Conservation (phyloP, 31 red algal genomes). For the Bonnemaisonia californica region DNA sequence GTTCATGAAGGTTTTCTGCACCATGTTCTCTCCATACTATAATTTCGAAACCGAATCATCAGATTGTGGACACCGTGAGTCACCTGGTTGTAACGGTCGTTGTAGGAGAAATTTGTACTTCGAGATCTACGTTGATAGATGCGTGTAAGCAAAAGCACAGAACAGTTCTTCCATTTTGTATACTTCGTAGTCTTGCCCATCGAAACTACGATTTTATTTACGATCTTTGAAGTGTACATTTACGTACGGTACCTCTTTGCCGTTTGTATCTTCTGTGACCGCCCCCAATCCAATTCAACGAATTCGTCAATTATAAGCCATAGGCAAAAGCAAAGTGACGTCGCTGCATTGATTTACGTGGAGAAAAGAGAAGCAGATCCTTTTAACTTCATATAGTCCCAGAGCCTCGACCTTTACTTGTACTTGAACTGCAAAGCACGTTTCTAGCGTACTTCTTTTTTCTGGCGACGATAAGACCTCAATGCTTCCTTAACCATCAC, state of each 20-base stretch:
- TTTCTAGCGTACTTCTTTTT: slow-evolving; percentile 16
- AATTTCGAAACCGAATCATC: neutral
- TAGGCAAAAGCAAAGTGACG: slow-evolving; percentile 33
- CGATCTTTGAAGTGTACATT: slow-evolving; percentile 4
- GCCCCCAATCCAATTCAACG: neutral
- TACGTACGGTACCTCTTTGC: neutral
- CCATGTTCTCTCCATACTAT: slow-evolving; percentile 4
- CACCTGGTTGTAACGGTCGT: neutral
- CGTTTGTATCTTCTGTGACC: slow-evolving; percentile 11
- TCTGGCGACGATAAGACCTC: neutral
- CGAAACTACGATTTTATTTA: neutral
- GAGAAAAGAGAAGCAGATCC: neutral
- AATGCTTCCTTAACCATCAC: neutral
- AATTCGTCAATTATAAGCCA: slow-evolving; percentile 27
- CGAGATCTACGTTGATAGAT: neutral
- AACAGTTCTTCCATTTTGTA: neutral
- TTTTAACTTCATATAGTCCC: neutral
- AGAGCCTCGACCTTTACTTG: slow-evolving; percentile 15
- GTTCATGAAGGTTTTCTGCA: slow-evolving; percentile 6
- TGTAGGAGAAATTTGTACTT: slow-evolving; percentile 1
- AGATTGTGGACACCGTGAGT: slow-evolving; percentile 9
- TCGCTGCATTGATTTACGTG: neutral
- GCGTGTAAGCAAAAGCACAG: neutral
- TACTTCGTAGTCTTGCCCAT: neutral
- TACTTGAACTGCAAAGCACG: neutral